phyloP scores from a whole-genome alignment of 2,329 filamentous ascomycete species.

The Tolypocladium tropicale region DNA sequence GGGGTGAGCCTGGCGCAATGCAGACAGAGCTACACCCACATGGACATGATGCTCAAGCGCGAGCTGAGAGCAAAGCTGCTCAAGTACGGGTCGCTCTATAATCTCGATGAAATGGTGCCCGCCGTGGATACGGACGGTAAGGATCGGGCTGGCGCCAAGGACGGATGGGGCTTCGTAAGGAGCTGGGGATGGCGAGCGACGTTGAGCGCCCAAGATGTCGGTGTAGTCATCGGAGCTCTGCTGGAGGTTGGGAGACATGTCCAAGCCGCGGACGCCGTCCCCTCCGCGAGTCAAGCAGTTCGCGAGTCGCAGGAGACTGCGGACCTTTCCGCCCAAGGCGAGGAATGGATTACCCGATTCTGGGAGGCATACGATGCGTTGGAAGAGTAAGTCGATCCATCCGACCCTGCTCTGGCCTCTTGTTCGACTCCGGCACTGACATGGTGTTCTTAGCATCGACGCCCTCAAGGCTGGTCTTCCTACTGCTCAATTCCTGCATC shows the following conservation, averaged over 20 bases:
- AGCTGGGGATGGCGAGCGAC: slow-evolving; percentile 98
- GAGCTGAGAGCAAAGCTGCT: slow-evolving; percentile 75
- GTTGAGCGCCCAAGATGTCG: slow-evolving; percentile 84
- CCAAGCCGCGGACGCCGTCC: slow-evolving; percentile 20
- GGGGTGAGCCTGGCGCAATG: slow-evolving; percentile 89
- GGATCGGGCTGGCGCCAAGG: slow-evolving; percentile 62
- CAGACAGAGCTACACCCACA: slow-evolving; percentile 92
- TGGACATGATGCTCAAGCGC: slow-evolving; percentile 95
- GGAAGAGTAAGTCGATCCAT: slow-evolving; percentile 43
- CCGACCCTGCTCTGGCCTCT: not conserved
- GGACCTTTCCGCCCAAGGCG: slow-evolving; percentile 40
- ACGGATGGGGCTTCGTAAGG: slow-evolving; percentile 93
- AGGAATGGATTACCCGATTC: slow-evolving; percentile 58
- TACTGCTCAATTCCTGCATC: slow-evolving; percentile 79
- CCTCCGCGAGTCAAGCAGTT: slow-evolving; percentile 18
- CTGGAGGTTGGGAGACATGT: slow-evolving; percentile 72
- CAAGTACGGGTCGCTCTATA: slow-evolving; percentile 87
- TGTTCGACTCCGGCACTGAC: slow-evolving; percentile 1
- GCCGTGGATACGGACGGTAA: slow-evolving; percentile 60
- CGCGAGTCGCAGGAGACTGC: slow-evolving; percentile 36
- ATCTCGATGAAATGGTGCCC: slow-evolving; percentile 86
- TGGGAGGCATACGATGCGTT: slow-evolving; percentile 66
- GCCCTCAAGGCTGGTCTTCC: slow-evolving; percentile 66
- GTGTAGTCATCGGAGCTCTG: slow-evolving; percentile 84
- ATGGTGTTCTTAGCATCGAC: slow-evolving; percentile 46